Evolutionary conservation across 441 rosid genomes (phyloP).

Genomic region (Bocquillonia castaneifolia): DNA sequence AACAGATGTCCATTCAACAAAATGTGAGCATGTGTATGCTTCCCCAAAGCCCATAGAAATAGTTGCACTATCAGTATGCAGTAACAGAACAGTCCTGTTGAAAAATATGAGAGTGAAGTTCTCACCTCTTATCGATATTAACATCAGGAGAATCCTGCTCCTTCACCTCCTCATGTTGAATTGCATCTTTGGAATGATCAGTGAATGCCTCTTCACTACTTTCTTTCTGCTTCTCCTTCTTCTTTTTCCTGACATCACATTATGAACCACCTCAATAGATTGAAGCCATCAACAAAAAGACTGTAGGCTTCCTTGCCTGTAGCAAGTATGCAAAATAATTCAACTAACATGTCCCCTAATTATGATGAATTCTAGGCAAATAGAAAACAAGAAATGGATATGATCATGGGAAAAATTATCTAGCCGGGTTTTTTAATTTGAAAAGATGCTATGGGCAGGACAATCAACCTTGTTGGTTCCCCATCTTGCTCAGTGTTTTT

Average conservation of each 20-base stretch:
- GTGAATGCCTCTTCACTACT: slow-evolving; percentile 26
- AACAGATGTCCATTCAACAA: slow-evolving; percentile 2
- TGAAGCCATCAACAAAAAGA: not conserved
- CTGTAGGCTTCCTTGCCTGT: not conserved
- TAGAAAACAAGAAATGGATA: not conserved
- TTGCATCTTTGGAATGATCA: slow-evolving; percentile 23
- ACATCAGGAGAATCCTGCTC: slow-evolving; percentile 30
- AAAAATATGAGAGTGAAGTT: slow-evolving; percentile 14
- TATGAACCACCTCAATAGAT: slow-evolving; percentile 20
- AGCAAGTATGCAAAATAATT: slow-evolving; percentile 7
- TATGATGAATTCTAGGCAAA: not conserved
- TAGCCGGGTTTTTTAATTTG: not conserved
- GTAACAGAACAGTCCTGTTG: not conserved
- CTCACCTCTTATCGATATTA: slow-evolving; percentile 32
- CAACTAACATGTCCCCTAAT: slow-evolving; percentile 7
- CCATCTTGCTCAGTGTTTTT: slow-evolving; percentile 48
- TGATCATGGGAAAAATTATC: not conserved
- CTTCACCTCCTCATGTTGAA: slow-evolving; percentile 35
- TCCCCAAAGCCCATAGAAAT: not conserved
- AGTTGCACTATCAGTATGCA: not conserved
- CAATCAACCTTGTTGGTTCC: slow-evolving; percentile 50
- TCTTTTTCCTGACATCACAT: slow-evolving; percentile 47
- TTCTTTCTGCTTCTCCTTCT: slow-evolving; percentile 57
- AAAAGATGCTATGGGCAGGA: not conserved
- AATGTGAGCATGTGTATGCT: not conserved